These are phyloP conservation scores for Mucuna pruriens DNA, from an alignment of 306 rosid species.

Conservation along the genomic window DNA sequence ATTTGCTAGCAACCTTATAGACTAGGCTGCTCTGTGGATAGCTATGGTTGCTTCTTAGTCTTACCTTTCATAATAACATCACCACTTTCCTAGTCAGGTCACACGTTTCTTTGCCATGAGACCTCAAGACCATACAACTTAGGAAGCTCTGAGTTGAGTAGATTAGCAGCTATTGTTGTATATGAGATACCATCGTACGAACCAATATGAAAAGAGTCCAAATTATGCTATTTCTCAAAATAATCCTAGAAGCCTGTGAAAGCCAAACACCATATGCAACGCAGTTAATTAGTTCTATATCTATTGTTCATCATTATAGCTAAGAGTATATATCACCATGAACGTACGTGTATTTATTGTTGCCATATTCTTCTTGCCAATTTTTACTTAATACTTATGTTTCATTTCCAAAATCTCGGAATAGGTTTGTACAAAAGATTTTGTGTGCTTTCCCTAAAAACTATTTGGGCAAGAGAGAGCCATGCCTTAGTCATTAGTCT, in stretches of 20 bases:
- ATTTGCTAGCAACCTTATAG: not conserved
- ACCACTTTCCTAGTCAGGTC: constrained; percentile 5
- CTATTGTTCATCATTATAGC: not conserved
- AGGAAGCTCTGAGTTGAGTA: not conserved
- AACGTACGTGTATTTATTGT: not conserved
- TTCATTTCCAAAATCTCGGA: not conserved
- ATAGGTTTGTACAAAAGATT: not conserved
- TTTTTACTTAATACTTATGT: not conserved
- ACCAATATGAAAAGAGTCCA: not conserved
- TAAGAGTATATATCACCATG: not conserved
- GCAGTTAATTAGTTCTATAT: not conserved
- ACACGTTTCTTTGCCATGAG: not conserved
- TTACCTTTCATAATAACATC: constrained; percentile 8
- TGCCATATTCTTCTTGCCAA: not conserved
- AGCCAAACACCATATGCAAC: not conserved
- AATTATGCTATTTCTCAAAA: not conserved
- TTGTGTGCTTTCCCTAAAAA: not conserved
- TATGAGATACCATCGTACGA: not conserved
- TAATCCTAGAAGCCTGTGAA: not conserved
- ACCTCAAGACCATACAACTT: not conserved
- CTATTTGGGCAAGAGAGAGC: not conserved
- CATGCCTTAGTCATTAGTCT: not conserved
- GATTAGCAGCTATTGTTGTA: not conserved
- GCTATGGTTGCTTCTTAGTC: not conserved
- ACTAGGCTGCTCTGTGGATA: not conserved